Evolutionary conservation across 2,329 filamentous ascomycete genomes (phyloP).

Genomic region (Capronia epimyces): DNA sequence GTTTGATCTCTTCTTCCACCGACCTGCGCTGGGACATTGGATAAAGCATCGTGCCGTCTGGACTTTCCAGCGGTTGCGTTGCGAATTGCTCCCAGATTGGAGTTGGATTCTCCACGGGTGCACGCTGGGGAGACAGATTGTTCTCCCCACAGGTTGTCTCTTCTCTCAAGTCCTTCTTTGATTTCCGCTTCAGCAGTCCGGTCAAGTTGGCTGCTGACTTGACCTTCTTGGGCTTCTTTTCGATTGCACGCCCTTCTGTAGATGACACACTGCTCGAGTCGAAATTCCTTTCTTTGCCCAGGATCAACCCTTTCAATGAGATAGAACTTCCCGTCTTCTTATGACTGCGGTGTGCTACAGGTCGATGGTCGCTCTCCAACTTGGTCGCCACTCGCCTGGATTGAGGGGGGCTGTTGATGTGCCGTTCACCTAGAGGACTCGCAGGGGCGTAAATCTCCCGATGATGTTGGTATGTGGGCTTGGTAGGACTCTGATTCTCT

Average conservation of each 20-base stretch:
- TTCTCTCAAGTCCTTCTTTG: conserved; percentile 62
- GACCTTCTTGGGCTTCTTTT: conserved; percentile 57
- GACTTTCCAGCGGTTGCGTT: conserved; percentile 36
- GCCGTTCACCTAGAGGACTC: conserved; percentile 28
- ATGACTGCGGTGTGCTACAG: conserved; percentile 17
- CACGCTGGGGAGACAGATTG: conserved; percentile 16
- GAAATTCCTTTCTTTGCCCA: conserved; percentile 39
- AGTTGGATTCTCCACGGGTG: conserved; percentile 42
- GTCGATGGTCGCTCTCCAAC: conserved; percentile 14
- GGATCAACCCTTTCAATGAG: conserved; percentile 28
- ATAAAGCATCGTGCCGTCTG: conserved; percentile 38
- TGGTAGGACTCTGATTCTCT: conserved; percentile 20
- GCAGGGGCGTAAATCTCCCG: conserved; percentile 2
- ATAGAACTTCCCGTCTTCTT: conserved; percentile 30
- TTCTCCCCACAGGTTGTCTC: conserved; percentile 75
- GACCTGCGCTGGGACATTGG: conserved; percentile 43
- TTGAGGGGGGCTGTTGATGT: conserved; percentile 30
- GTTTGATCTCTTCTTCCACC: conserved; percentile 51
- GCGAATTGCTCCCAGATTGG: conserved; percentile 79
- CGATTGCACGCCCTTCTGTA: conserved; percentile 34
- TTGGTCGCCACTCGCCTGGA: conserved; percentile 26
- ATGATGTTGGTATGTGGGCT: conserved; percentile 3
- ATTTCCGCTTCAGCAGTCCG: conserved; percentile 68
- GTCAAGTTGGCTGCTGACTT: conserved; percentile 82
- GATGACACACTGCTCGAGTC: conserved; percentile 33